Percentiles rank a stretch among this genome's conserved stretches.
Conservation (phyloP, 176 grass and related monocot species). For the Phoenix dactylifera region DNA sequence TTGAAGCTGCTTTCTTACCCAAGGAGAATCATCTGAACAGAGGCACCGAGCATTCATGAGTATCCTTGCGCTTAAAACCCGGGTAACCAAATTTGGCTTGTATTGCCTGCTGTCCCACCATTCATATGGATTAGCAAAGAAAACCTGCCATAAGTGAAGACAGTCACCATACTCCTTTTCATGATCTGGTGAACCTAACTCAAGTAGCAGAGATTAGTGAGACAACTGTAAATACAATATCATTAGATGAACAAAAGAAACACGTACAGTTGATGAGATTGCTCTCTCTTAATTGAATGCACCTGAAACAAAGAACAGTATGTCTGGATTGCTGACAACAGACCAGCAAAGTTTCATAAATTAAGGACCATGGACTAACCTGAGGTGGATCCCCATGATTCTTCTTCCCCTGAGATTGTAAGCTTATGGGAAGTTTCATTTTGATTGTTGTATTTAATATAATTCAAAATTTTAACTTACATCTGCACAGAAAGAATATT, state of each 20-base stretch:
- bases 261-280: too few species aligned
- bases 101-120: conserved; percentile 55
- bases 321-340: neutral
- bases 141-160: conserved; percentile 54
- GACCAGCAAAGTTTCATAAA: neutral
- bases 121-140: conserved; percentile 65
- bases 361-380: conserved; percentile 16
- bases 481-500: conserved; percentile 22
- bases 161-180: conserved; percentile 13
- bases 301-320: too few species aligned
- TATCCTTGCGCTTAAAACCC: conserved; percentile 57
- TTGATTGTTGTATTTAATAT: conserved; percentile 20
- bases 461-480: conserved; percentile 35
- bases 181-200: conserved; percentile 8
- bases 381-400: conserved; percentile 2
- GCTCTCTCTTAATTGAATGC: too few species aligned
- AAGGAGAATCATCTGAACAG: conserved; percentile 43
- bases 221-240: neutral
- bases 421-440: conserved; percentile 7
- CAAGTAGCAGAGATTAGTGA: neutral
- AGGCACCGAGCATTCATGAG: conserved; percentile 34
- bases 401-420: neutral
- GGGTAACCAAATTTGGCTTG: conserved; percentile 1
- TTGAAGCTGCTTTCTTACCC: conserved; percentile 48
- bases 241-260: neutral